Evolutionary conservation across 495 filamentous ascomycete genomes (phyloP).

Genomic region (Penicillium turbatum): DNA sequence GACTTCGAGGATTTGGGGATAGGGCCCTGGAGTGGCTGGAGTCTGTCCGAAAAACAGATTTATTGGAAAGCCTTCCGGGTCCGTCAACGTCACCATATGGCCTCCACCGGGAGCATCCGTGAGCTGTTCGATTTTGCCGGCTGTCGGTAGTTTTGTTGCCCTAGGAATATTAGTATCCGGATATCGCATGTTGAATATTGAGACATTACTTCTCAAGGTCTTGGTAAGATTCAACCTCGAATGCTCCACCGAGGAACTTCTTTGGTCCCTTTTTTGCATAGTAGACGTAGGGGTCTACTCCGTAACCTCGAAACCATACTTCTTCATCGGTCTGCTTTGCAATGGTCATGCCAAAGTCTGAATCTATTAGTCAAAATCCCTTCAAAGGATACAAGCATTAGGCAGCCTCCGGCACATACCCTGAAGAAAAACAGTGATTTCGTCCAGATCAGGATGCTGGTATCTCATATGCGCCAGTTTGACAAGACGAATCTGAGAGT

Average conservation of each 20-base stretch:
- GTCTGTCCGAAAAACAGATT: constrained; percentile 26
- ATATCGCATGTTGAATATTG: constrained; percentile 25
- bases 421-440: constrained; percentile 40
- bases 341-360: constrained; percentile 53
- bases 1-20: background rate
- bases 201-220: constrained; percentile 25
- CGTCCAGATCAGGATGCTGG: constrained; percentile 43
- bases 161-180: constrained; percentile 43
- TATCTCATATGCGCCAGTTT: constrained; percentile 48
- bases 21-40: constrained; percentile 7
- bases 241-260: too few species aligned
- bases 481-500: constrained; percentile 36
- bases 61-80: constrained; percentile 25
- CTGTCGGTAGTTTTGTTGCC: constrained; percentile 25
- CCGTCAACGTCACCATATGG: constrained; percentile 18
- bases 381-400: constrained; percentile 30
- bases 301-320: constrained; percentile 56
- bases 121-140: constrained; percentile 16
- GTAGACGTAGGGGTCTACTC: constrained; percentile 52
- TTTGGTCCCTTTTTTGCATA: too few species aligned
- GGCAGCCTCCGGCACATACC: constrained; percentile 28
- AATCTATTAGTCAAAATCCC: too few species aligned
- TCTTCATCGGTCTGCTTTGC: constrained; percentile 37
- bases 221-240: too few species aligned
- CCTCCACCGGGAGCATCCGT: constrained; percentile 27